Conservation (phyloP, 2,329 filamentous ascomycete genomes). For the Botrytis squamosa region DNA sequence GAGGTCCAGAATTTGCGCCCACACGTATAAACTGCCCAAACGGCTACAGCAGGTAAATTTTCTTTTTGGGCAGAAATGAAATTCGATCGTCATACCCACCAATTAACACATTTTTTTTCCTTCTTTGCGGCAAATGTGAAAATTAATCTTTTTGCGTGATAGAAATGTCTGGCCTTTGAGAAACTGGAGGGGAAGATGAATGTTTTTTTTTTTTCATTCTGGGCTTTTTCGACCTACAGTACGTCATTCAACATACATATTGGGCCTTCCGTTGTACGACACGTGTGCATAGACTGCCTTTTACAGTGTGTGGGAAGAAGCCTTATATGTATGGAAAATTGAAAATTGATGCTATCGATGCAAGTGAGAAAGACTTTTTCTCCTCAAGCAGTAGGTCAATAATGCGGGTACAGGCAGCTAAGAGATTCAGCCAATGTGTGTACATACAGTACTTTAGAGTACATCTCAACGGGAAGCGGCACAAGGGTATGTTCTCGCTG, state of each 20-base stretch:
- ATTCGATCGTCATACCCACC: conserved; percentile 4
- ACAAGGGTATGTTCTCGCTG: conserved; percentile 16
- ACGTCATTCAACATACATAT: conserved; percentile 21
- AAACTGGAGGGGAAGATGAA: conserved; percentile 14
- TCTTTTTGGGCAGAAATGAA: conserved; percentile 17
- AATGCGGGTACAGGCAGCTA: neutral
- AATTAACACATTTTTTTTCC: neutral
- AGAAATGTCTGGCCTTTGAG: neutral
- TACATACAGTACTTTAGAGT: conserved; percentile 1
- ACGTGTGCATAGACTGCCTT: conserved; percentile 22
- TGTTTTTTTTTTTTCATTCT: neutral
- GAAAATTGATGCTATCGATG: conserved; percentile 18
- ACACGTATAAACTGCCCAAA: conserved; percentile 13
- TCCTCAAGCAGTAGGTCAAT: neutral
- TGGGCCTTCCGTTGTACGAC: conserved; percentile 21
- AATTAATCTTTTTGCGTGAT: neutral
- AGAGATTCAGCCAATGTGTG: conserved; percentile 4
- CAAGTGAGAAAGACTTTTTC: conserved; percentile 13
- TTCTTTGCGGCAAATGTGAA: neutral
- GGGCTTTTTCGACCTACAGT: neutral
- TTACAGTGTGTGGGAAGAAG: conserved; percentile 9
- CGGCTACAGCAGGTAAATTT: conserved; percentile 13
- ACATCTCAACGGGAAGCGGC: conserved; percentile 15
- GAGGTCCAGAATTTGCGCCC: conserved; percentile 2
- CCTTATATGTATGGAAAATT: conserved; percentile 19